phyloP scores from a whole-genome alignment of 78 protist genomes.

The Isochrysis galbana region DNA sequence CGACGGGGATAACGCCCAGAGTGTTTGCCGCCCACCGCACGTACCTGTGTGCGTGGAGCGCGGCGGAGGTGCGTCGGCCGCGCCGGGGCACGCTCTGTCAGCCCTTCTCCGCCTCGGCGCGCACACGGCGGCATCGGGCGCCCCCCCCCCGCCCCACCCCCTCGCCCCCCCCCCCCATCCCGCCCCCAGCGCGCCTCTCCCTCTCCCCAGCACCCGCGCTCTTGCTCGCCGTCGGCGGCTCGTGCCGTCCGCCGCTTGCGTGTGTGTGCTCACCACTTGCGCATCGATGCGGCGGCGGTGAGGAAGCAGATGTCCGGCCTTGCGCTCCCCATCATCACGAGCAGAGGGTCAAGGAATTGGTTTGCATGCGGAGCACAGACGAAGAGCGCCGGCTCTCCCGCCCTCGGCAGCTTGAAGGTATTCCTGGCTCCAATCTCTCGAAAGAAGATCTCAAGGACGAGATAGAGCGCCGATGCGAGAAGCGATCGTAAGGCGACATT shows the following conservation, averaged over 20 bases:
- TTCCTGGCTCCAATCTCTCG: conserved; percentile 18
- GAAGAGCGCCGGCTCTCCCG: neutral
- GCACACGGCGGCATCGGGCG: too few relatives aligned
- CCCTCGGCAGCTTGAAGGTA: conserved; percentile 16
- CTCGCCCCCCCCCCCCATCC: too few relatives aligned
- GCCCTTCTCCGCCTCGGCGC: too few relatives aligned
- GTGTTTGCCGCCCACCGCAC: neutral
- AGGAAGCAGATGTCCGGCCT: conserved; percentile 24
- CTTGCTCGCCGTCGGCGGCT: too few relatives aligned
- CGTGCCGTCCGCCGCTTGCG: too few relatives aligned
- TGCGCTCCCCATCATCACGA: neutral
- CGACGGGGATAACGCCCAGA: conserved; percentile 54
- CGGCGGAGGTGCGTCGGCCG: too few relatives aligned
- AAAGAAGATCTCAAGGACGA: conserved; percentile 13
- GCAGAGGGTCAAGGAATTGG: conserved; percentile 51
- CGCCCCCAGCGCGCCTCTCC: too few relatives aligned
- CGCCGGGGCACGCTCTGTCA: too few relatives aligned
- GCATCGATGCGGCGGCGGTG: conserved; percentile 38
- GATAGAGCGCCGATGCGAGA: neutral
- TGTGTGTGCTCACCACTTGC: too few relatives aligned
- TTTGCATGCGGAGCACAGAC: conserved; percentile 51
- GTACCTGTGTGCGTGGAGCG: too few relatives aligned
- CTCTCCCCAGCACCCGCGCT: too few relatives aligned
- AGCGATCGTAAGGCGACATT: neutral
- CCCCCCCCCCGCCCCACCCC: too few relatives aligned